Evolutionary conservation across 345 rosid genomes (phyloP).

Genomic region (Zanthoxylum bungeanum): DNA sequence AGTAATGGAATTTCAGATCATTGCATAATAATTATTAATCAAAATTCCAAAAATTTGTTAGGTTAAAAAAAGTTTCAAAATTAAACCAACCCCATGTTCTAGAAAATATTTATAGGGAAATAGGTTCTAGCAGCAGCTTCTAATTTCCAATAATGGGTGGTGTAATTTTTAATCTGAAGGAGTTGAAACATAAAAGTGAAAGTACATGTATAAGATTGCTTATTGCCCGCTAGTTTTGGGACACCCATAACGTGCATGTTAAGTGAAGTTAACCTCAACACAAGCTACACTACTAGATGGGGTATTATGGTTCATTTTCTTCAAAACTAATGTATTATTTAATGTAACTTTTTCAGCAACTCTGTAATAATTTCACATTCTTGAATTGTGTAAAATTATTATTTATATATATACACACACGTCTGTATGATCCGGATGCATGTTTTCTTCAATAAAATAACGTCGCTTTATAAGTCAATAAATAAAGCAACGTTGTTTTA

Average conservation of each 20-base stretch:
- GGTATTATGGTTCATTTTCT: neutral
- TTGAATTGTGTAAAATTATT: neutral
- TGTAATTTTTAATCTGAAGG: neutral
- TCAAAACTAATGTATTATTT: neutral
- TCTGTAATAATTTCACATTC: neutral
- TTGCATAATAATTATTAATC: neutral
- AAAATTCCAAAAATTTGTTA: neutral
- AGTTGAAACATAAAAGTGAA: conserved; percentile 7
- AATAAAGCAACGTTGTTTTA: no score
- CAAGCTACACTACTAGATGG: conserved; percentile 10
- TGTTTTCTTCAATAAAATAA: no score
- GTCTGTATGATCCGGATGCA: no score
- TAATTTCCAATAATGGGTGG: neutral
- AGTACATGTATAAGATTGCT: conserved; percentile 34
- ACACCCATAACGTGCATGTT: conserved; percentile 57
- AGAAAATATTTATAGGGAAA: no score
- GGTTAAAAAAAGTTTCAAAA: no score
- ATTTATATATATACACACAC: no score
- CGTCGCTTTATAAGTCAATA: no score
- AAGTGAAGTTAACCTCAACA: conserved; percentile 42
- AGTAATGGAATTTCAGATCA: neutral
- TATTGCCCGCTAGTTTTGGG: conserved; percentile 45
- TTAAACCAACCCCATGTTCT: neutral
- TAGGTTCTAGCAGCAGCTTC: neutral
- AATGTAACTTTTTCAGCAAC: neutral